Conservation (phyloP, 139 green algal genomes). For the Desmodesmus armatus region DNA sequence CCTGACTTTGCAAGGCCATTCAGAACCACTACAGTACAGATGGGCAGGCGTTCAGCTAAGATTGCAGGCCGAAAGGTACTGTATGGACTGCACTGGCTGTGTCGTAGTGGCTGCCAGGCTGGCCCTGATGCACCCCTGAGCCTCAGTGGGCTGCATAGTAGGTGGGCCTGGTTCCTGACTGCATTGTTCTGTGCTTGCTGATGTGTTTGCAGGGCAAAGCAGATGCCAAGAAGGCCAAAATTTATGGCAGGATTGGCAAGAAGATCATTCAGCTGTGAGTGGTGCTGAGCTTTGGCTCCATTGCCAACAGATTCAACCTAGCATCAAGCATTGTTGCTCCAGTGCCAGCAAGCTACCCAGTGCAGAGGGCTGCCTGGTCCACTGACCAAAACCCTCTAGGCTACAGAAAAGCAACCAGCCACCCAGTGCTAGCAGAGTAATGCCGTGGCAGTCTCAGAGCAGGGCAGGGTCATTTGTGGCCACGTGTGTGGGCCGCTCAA, state of each 20-base stretch:
- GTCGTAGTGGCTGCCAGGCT: neutral
- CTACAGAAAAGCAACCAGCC: too few species aligned
- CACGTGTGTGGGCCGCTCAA: too few species aligned
- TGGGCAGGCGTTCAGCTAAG: slow-evolving; percentile 79
- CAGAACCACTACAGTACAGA: slow-evolving; percentile 34
- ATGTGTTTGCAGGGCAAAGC: slow-evolving; percentile 62
- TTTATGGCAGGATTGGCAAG: slow-evolving; percentile 93
- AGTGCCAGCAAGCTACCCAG: too few species aligned
- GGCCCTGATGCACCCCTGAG: neutral
- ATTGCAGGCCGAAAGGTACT: slow-evolving; percentile 80
- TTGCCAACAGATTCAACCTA: neutral
- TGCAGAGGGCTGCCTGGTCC: too few species aligned
- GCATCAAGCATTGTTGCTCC: too few species aligned
- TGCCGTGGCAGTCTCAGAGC: neutral
- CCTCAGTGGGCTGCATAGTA: neutral
- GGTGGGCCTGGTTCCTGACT: neutral
- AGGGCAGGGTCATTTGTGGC: neutral
- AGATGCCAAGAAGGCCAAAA: slow-evolving; percentile 85
- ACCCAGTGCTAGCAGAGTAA: neutral
- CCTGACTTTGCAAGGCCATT: slow-evolving; percentile 3
- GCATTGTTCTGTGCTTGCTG: neutral
- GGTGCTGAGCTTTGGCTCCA: too few species aligned
- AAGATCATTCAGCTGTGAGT: slow-evolving; percentile 81
- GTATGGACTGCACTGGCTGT: neutral
- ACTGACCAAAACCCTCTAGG: too few species aligned